phyloP scores from a whole-genome alignment of 2,329 filamentous ascomycete genomes.

The Talaromyces sp. region DNA sequence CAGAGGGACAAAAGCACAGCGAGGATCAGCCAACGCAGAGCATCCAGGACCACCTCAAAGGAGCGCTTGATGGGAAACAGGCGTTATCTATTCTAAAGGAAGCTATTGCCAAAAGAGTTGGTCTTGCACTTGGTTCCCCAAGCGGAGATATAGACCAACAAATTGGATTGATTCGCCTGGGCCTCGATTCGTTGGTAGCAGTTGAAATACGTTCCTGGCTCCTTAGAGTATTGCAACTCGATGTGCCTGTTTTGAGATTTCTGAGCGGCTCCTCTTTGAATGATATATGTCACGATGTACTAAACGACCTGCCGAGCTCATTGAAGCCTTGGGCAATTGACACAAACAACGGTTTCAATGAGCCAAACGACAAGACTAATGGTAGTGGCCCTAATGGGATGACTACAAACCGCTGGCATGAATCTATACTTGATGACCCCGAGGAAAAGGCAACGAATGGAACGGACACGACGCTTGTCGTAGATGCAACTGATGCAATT shows the following conservation, averaged over 20 bases:
- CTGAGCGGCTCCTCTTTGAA: slow-evolving; percentile 31
- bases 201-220: slow-evolving; percentile 36
- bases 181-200: slow-evolving; percentile 18
- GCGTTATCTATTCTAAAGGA: not conserved
- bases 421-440: not conserved
- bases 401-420: not conserved
- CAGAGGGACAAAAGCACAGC: not conserved
- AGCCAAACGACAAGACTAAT: not conserved
- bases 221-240: slow-evolving; percentile 38
- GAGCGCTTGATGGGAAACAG: not conserved
- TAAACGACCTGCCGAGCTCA: not conserved
- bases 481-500: not conserved
- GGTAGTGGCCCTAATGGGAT: no score
- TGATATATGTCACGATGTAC: slow-evolving; percentile 18
- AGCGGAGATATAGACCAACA: not conserved
- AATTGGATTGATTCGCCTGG: slow-evolving; percentile 18
- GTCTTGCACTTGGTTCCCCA: not conserved
- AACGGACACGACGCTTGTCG: not conserved
- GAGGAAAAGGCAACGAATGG: not conserved
- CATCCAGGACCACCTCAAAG: not conserved
- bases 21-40: not conserved
- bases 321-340: not conserved
- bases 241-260: slow-evolving; percentile 46
- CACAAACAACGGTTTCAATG: not conserved
- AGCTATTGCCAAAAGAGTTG: not conserved